A percentile compares a stretch with the other conserved stretches of the same genome.
Evolutionary conservation across 495 filamentous ascomycete species (phyloP).

Genomic region (Aspergillus saccharolyticus): DNA sequence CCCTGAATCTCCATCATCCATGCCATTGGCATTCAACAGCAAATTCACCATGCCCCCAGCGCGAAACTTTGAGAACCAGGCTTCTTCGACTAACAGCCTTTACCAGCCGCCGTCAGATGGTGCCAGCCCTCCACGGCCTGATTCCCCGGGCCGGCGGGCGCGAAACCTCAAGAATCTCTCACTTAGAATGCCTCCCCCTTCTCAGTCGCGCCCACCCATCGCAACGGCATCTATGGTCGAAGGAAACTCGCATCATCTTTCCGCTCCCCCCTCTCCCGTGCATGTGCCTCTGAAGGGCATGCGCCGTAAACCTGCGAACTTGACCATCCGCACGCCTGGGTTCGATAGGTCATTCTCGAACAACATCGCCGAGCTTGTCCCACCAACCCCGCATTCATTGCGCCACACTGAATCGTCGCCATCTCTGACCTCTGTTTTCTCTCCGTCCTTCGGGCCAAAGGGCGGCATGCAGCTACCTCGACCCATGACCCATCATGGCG

Average conservation of each 20-base stretch:
- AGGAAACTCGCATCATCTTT: conserved; percentile 46
- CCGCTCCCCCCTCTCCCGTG: conserved; percentile 80
- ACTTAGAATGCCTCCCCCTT: conserved; percentile 66
- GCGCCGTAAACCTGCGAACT: conserved; percentile 70
- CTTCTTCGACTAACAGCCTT: conserved; percentile 20
- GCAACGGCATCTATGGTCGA: conserved; percentile 45
- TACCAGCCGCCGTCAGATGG: conserved; percentile 32
- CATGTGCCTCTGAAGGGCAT: conserved; percentile 67
- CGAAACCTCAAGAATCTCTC: conserved; percentile 94
- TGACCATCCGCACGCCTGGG: conserved; percentile 63
- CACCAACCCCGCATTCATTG: conserved; percentile 51
- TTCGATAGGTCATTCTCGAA: conserved; percentile 38
- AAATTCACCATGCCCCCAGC: conserved; percentile 30
- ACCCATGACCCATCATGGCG: conserved; percentile 36
- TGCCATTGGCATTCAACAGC: conserved; percentile 37
- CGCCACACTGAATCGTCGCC: conserved; percentile 68
- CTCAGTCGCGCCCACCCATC: conserved; percentile 43
- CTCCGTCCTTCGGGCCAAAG: conserved; percentile 52
- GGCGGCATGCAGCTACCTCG: conserved; percentile 62
- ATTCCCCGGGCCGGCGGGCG: conserved; percentile 64
- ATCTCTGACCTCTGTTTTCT: conserved; percentile 52
- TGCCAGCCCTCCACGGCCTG: conserved; percentile 34
- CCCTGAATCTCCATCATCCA: conserved; percentile 74
- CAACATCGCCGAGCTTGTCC: conserved; percentile 36
- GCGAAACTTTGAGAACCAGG: conserved; percentile 25